A percentile compares a stretch with the other conserved stretches of the same genome.
Conservation (phyloP, 371 early-diverging fungal genomes). For the Circinella minor region DNA sequence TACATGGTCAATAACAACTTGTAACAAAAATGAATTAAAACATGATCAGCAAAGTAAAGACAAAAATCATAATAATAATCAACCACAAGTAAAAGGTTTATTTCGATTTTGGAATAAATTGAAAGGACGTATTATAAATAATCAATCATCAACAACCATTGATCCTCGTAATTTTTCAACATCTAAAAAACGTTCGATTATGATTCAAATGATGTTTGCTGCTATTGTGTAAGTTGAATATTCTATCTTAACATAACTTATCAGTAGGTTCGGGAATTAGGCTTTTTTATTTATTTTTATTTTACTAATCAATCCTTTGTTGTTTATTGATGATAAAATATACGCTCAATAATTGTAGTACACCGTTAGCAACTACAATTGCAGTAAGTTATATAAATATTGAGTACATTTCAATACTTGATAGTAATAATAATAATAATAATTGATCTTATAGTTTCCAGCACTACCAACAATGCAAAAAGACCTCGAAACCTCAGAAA, state of each 20-base stretch:
- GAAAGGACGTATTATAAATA: background rate
- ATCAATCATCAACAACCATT: background rate
- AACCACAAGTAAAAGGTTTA: background rate
- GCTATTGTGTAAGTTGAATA: constrained; percentile 3
- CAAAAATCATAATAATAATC: background rate
- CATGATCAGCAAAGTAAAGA: background rate
- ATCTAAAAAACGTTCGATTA: background rate
- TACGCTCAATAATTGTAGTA: background rate
- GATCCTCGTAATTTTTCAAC: constrained; percentile 1
- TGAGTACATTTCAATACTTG: background rate
- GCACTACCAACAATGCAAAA: constrained; percentile 40
- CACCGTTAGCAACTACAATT: background rate
- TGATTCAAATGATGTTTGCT: constrained; percentile 9
- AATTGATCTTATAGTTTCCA: constrained; percentile 28
- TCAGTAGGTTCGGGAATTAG: too few relatives aligned
- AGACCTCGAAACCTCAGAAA: constrained; percentile 39
- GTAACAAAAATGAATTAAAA: background rate
- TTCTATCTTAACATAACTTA: too few relatives aligned
- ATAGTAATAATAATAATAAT: too few relatives aligned
- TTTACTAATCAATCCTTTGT: background rate
- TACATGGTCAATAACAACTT: background rate
- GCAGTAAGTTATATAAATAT: background rate
- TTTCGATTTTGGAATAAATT: background rate
- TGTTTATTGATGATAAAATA: background rate
- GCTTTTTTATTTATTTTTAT: too few relatives aligned